These are phyloP conservation scores for Hymenoscyphus linearis DNA, from an alignment of 2,329 filamentous ascomycete genomes.

Conservation along the genomic window DNA sequence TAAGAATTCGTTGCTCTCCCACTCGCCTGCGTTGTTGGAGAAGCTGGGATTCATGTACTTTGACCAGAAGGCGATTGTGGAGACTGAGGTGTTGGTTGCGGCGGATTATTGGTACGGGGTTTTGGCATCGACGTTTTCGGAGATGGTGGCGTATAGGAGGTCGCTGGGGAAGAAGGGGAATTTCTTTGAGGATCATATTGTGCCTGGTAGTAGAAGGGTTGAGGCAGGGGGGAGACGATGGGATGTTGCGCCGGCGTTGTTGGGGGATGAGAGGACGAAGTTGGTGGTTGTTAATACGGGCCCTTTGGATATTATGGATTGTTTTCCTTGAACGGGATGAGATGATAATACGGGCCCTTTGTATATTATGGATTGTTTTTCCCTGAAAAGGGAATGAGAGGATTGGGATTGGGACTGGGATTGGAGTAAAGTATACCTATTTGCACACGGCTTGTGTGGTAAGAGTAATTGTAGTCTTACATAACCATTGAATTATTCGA, in stretches of 20 bases:
- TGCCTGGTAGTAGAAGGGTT: slow-evolving; percentile 7
- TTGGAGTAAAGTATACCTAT: too few species aligned
- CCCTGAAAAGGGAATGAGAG: too few species aligned
- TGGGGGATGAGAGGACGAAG: slow-evolving; percentile 10
- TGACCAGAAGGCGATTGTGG: slow-evolving; percentile 16
- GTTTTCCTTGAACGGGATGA: slow-evolving; percentile 11
- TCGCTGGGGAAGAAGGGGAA: slow-evolving; percentile 8
- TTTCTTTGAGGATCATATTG: slow-evolving; percentile 12
- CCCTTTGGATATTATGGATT: slow-evolving; percentile 15
- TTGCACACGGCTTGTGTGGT: too few species aligned
- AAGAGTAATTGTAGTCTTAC: too few species aligned
- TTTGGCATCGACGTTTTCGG: slow-evolving; percentile 9
- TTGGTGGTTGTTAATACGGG: slow-evolving; percentile 13
- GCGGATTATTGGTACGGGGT: slow-evolving; percentile 15
- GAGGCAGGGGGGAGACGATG: neutral
- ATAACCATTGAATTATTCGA: too few species aligned
- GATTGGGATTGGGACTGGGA: too few species aligned
- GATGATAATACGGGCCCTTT: too few species aligned
- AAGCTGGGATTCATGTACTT: slow-evolving; percentile 11
- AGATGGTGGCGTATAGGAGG: slow-evolving; percentile 15
- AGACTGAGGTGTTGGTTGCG: slow-evolving; percentile 11
- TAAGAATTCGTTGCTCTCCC: slow-evolving; percentile 10
- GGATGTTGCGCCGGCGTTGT: slow-evolving; percentile 4
- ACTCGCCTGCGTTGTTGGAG: neutral
- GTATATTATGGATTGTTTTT: too few species aligned